These are phyloP conservation scores for Pythium coloratum DNA, from an alignment of 352 stramenopile genomes.

Conservation along the genomic window DNA sequence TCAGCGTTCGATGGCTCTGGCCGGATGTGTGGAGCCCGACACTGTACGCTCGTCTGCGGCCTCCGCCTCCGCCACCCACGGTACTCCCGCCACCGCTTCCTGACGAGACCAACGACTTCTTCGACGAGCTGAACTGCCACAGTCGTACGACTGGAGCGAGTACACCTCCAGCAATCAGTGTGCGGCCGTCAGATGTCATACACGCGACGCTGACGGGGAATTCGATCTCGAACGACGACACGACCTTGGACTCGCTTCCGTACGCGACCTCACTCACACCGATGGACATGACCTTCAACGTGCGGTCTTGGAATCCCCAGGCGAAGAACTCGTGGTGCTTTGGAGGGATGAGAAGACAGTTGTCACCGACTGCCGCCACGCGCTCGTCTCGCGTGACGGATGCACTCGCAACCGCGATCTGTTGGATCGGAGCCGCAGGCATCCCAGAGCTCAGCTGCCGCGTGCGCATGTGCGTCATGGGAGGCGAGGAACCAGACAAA, in stretches of 20 bases:
- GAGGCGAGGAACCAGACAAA: background rate
- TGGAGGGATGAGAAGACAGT: slow-evolving; percentile 63
- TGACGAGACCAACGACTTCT: slow-evolving; percentile 18
- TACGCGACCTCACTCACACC: slow-evolving; percentile 42
- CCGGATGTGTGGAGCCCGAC: slow-evolving; percentile 30
- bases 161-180: slow-evolving; percentile 49
- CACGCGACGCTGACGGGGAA: slow-evolving; percentile 52
- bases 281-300: slow-evolving; percentile 57
- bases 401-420: slow-evolving; percentile 47
- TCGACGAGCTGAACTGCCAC: slow-evolving; percentile 42
- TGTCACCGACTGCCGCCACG: slow-evolving; percentile 38
- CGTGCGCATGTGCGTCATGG: slow-evolving; percentile 14
- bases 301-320: slow-evolving; percentile 68
- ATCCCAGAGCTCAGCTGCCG: slow-evolving; percentile 36
- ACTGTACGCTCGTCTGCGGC: slow-evolving; percentile 31
- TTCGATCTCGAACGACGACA: slow-evolving; percentile 60
- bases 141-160: slow-evolving; percentile 50
- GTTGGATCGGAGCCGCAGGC: slow-evolving; percentile 36
- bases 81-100: background rate
- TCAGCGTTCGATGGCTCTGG: slow-evolving; percentile 42
- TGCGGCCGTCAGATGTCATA: slow-evolving; percentile 64
- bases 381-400: slow-evolving; percentile 54
- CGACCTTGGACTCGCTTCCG: slow-evolving; percentile 55
- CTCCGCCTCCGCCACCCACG: background rate
- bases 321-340: slow-evolving; percentile 65